Evolutionary conservation across 163 green algal species (phyloP).

Genomic region (Prototheca wickerhamii): DNA sequence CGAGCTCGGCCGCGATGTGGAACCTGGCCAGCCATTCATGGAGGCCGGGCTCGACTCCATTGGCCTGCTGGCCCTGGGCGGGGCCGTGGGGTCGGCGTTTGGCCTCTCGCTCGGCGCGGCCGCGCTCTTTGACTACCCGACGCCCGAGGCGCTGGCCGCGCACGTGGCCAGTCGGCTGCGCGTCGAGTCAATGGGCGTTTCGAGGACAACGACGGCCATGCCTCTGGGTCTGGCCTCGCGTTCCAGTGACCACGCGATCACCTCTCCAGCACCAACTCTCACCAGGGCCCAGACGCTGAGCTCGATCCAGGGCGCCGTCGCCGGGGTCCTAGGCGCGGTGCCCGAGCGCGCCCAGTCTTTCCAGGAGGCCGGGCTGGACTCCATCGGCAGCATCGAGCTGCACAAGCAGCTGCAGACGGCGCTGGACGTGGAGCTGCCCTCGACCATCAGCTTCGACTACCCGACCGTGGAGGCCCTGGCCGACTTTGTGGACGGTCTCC

Average conservation of each 20-base stretch:
- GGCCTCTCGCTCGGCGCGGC: slow-evolving; percentile 51
- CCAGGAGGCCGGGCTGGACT: slow-evolving; percentile 71
- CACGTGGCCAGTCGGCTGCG: not conserved
- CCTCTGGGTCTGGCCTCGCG: no score
- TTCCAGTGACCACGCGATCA: no score
- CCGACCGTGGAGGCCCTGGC: slow-evolving; percentile 30
- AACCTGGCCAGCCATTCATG: slow-evolving; percentile 39
- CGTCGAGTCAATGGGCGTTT: not conserved
- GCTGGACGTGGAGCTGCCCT: slow-evolving; percentile 44
- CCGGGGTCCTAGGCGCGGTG: not conserved
- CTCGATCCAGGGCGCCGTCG: not conserved
- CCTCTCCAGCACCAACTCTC: no score
- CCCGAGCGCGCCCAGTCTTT: not conserved
- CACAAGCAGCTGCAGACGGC: slow-evolving; percentile 41
- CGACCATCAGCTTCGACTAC: slow-evolving; percentile 66
- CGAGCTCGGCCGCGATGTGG: not conserved
- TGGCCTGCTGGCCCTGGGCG: slow-evolving; percentile 61
- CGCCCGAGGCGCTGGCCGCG: slow-evolving; percentile 5
- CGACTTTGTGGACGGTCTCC: slow-evolving; percentile 5
- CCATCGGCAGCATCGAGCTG: slow-evolving; percentile 35
- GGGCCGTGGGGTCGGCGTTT: slow-evolving; percentile 35
- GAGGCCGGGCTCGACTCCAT: slow-evolving; percentile 66
- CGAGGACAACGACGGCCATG: not conserved
- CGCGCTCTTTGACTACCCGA: slow-evolving; percentile 76
- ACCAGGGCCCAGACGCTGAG: not conserved